Conservation (phyloP, 768 basidiomycete species). For the Sporobolomyces phaffii region DNA sequence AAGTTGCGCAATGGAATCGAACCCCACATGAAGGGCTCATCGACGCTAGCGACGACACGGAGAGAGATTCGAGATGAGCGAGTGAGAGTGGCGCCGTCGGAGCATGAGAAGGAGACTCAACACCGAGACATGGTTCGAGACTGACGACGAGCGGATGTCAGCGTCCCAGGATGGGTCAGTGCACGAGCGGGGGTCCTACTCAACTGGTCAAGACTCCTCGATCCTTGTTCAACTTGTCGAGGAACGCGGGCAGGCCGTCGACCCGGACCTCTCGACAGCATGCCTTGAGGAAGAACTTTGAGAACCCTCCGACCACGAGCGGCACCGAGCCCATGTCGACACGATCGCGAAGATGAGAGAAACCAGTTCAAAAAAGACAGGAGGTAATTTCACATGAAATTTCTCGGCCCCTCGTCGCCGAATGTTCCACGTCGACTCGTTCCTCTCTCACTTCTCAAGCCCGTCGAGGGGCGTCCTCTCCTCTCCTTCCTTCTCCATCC, state of each 20-base stretch:
- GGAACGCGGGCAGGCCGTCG: slow-evolving; percentile 61
- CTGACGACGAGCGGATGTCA: slow-evolving; percentile 48
- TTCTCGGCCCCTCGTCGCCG: background rate
- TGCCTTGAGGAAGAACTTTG: slow-evolving; percentile 67
- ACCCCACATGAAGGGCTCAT: slow-evolving; percentile 84
- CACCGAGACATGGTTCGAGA: slow-evolving; percentile 92
- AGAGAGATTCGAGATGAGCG: no score
- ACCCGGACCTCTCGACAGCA: slow-evolving; percentile 64
- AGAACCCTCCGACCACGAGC: slow-evolving; percentile 60
- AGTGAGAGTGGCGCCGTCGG: no score
- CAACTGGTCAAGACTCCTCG: slow-evolving; percentile 69
- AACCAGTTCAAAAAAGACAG: background rate
- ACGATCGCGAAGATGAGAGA: background rate
- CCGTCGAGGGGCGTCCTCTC: no score
- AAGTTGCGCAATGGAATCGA: slow-evolving; percentile 64
- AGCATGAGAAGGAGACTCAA: no score
- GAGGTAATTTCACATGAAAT: background rate
- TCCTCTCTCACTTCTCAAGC: background rate
- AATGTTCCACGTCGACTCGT: no score
- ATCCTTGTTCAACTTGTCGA: slow-evolving; percentile 57
- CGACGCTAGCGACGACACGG: no score
- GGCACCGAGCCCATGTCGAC: slow-evolving; percentile 28
- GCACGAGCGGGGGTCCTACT: slow-evolving; percentile 36
- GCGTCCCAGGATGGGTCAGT: slow-evolving; percentile 3
- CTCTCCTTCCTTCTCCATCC: no score